Evolutionary conservation across 2,329 filamentous ascomycete genomes (phyloP).

Genomic region (Neopestalotiopsis sp.): DNA sequence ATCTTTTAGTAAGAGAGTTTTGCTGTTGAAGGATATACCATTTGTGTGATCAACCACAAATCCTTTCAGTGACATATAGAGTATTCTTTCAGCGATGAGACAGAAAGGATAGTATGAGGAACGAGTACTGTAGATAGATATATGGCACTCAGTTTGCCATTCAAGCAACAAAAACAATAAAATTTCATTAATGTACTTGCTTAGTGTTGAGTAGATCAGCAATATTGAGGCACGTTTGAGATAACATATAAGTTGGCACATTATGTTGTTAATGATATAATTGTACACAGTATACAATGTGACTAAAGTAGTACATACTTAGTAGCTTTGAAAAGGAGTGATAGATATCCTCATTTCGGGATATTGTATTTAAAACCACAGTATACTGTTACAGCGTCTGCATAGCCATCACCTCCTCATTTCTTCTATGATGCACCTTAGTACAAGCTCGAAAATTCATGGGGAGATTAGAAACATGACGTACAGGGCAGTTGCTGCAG

Average conservation of each 20-base stretch:
- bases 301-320: no score
- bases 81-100: slow-evolving; percentile 12
- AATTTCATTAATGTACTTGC: no score
- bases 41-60: neutral
- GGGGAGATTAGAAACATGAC: neutral
- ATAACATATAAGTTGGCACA: no score
- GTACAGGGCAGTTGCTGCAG: neutral
- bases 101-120: neutral
- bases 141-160: neutral
- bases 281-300: no score
- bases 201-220: no score
- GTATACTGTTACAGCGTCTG: no score
- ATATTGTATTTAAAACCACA: no score
- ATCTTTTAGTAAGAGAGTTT: neutral
- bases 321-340: no score
- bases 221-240: no score
- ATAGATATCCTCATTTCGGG: no score
- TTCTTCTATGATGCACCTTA: neutral
- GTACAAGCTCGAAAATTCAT: neutral
- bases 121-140: slow-evolving; percentile 14
- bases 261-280: no score
- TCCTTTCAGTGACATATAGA: slow-evolving; percentile 10
- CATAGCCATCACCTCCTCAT: neutral
- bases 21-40: slow-evolving; percentile 5
- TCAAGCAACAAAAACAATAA: neutral